phyloP scores from a whole-genome alignment of 2,329 filamentous ascomycete species.

The Diaporthe sp. region DNA sequence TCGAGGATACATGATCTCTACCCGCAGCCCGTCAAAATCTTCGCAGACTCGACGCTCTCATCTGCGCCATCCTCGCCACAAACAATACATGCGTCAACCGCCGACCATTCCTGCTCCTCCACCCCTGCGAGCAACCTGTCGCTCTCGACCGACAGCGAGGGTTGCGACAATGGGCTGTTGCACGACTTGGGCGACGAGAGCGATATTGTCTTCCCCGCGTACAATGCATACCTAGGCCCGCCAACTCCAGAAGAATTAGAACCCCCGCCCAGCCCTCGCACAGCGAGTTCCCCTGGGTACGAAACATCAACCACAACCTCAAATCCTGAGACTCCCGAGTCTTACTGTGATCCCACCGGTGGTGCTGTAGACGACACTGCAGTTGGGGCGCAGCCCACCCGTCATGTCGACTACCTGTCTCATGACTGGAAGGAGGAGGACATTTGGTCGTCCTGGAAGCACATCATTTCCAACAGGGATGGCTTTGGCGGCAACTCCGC shows the following conservation, averaged over 20 bases:
- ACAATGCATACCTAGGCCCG: slow-evolving; percentile 31
- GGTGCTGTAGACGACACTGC: slow-evolving; percentile 82
- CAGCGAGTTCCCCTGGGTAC: slow-evolving; percentile 64
- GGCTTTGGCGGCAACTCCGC: slow-evolving; percentile 81
- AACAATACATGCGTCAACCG: slow-evolving; percentile 65
- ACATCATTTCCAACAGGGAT: slow-evolving; percentile 83
- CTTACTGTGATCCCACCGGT: slow-evolving; percentile 57
- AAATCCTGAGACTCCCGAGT: slow-evolving; percentile 69
- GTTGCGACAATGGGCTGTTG: slow-evolving; percentile 60
- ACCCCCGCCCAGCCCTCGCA: slow-evolving; percentile 63
- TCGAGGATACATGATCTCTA: slow-evolving; percentile 63
- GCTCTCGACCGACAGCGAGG: slow-evolving; percentile 59
- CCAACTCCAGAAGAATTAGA: slow-evolving; percentile 62
- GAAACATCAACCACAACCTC: slow-evolving; percentile 64
- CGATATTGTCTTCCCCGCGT: slow-evolving; percentile 44
- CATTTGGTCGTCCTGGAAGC: slow-evolving; percentile 97
- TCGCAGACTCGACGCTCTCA: slow-evolving; percentile 62
- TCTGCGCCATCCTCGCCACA: slow-evolving; percentile 70
- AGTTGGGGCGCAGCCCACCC: slow-evolving; percentile 79
- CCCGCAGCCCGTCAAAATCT: slow-evolving; percentile 55
- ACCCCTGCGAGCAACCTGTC: slow-evolving; percentile 75
- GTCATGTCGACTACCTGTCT: slow-evolving; percentile 95
- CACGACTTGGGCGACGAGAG: slow-evolving; percentile 58
- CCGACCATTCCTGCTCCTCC: slow-evolving; percentile 69
- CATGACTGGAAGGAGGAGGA: slow-evolving; percentile 96